Base-by-base conservation (phyloP, 768 basidiomycete genomes). In the Tylopilus rubrobrunneus region DNA sequence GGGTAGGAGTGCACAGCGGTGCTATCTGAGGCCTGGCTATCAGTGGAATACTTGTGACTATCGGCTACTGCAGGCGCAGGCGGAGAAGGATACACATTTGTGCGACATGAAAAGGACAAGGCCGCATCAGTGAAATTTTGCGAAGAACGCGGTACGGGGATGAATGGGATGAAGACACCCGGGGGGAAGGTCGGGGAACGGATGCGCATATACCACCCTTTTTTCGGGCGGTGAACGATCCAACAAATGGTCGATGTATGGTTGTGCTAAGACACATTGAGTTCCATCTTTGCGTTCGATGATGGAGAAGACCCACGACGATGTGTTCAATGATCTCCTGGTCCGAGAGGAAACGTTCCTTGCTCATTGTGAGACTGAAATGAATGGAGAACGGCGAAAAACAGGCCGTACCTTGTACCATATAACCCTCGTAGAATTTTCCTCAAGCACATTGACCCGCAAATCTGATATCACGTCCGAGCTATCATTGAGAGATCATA, bases 141-240 rank as follows among this genome's bases (percentile, higher is more conserved):
- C 0, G 80, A 77, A 27, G 69, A 67, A 25, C 69, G 71, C 4
- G 79, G 69, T 0, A 84, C 71, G 9, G 84, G 82, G 23, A 74
- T 70, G 8, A 85, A 63, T 1, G 82, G 76, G 28, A 85, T 85
- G 56, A 75, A 82, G 11, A 77, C 74, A 4, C 79, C 72, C 12
- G 81, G 84, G 1, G 87, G 85, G 57, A 90, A 91, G 5, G 76
- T 61, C 0, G 90, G 89, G 2, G 87, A 73, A 34, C 86, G 80
- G 25, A 92, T 72, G 40, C 86, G 86, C 55, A 92, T 83, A 68
- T 92, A 92, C 90, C 90, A 92, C 43, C 90, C 90, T 28, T 86
- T 81, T 53, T 83, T 82, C 1, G 90, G 90, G 6, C 84, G 81
- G 65, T 91, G 90, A 27, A 91, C 82, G 10, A 81, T 81, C 90